Conservation (phyloP, 225 moss, liverwort and hornwort genomes). For the Rhytidiadelphus loreus region DNA sequence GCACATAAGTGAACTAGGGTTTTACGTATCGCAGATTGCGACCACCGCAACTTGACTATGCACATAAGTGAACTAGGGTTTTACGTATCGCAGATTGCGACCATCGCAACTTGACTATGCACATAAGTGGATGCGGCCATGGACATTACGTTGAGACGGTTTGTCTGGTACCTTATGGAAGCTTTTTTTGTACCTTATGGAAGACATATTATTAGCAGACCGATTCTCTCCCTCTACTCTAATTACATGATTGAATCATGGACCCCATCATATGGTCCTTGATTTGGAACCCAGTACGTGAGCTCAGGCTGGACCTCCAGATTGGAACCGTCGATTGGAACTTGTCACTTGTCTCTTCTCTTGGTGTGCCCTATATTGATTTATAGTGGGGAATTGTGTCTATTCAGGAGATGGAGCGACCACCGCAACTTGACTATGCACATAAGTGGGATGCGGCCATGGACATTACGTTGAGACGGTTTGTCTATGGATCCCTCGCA, state of each 20-base stretch:
- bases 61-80: no score
- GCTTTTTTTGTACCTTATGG: no score
- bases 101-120: no score
- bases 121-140: no score
- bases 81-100: no score
- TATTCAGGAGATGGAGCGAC: conserved; percentile 39
- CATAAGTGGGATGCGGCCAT: conserved; percentile 43
- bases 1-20: no score
- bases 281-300: neutral
- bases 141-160: no score
- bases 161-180: no score
- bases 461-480: conserved; percentile 29
- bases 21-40: no score
- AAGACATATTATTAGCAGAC: neutral
- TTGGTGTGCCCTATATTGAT: neutral
- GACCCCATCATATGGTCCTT: neutral
- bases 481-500: conserved; percentile 33
- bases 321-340: neutral
- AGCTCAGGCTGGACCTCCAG: neutral
- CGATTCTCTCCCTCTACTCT: neutral
- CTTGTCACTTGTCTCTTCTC: neutral
- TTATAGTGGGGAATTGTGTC: neutral
- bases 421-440: conserved; percentile 35
- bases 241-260: neutral
- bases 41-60: no score